Conservation (phyloP, 306 rosid species). For the Arachis stenosperma region DNA sequence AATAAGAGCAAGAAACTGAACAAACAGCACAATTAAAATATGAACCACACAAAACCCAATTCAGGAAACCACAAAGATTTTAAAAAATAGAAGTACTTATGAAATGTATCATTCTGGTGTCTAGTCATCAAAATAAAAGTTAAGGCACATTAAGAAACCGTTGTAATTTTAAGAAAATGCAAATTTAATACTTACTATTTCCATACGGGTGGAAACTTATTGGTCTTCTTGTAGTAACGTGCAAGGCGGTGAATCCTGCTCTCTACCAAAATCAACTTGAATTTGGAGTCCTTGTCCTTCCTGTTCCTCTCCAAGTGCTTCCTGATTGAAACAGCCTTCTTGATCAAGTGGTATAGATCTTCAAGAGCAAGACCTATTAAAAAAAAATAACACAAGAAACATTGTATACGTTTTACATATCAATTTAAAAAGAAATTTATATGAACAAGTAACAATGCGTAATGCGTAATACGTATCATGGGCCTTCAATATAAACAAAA, state of each 20-base stretch:
- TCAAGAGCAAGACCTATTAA: slow-evolving; percentile 61
- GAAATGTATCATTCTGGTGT: neutral
- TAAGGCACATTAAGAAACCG: neutral
- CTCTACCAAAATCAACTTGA: no score
- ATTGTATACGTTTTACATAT: neutral
- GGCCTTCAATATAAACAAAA: slow-evolving; percentile 78
- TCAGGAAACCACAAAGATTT: no score
- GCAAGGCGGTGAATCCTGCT: no score
- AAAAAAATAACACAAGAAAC: neutral
- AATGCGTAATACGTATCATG: slow-evolving; percentile 48
- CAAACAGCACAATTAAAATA: neutral
- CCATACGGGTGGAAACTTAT: slow-evolving; percentile 84
- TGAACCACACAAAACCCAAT: neutral
- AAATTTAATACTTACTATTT: slow-evolving; percentile 57
- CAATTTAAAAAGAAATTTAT: neutral
- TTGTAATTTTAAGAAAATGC: no score
- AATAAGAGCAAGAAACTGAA: no score
- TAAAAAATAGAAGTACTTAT: no score
- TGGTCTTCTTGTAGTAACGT: slow-evolving; percentile 71
- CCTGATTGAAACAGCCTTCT: no score
- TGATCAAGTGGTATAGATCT: no score
- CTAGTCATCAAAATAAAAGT: neutral
- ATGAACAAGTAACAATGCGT: neutral
- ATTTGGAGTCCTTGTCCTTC: no score
- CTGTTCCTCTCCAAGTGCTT: no score